Percentiles rank a stretch among this genome's conserved stretches.
Evolutionary conservation across 805 yeast genomes (phyloP).

Genomic region (Saccharomycopsis capsularis): DNA sequence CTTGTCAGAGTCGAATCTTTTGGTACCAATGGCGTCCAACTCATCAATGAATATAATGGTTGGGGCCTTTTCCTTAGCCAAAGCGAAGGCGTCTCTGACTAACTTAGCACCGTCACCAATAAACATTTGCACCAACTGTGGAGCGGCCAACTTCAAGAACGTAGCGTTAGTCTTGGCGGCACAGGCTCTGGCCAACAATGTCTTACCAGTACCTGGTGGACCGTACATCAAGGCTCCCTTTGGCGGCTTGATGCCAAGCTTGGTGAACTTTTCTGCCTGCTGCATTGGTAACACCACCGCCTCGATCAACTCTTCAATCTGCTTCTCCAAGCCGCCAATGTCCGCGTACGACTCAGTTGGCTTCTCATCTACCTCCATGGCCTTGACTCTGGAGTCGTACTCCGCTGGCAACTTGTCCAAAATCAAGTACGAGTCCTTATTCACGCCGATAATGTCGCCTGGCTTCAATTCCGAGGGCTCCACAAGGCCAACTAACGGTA

Average conservation of each 20-base stretch:
- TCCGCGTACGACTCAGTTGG: slow-evolving; percentile 97
- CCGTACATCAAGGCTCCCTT: slow-evolving; percentile 99
- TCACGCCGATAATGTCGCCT: slow-evolving; percentile 96
- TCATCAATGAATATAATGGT: slow-evolving; percentile 97
- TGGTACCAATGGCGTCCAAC: slow-evolving; percentile 97
- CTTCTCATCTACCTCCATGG: slow-evolving; percentile 98
- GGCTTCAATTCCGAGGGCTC: slow-evolving; percentile 90
- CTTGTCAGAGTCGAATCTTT: slow-evolving; percentile 94
- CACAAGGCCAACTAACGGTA: slow-evolving; percentile 93
- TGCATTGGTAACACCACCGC: slow-evolving; percentile 98
- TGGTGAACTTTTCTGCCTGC: slow-evolving; percentile 92
- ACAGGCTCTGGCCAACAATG: slow-evolving; percentile 94
- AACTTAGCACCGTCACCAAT: slow-evolving; percentile 98
- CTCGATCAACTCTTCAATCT: slow-evolving; percentile 95
- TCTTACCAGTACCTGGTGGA: slow-evolving; percentile 99
- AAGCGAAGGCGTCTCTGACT: slow-evolving; percentile 94
- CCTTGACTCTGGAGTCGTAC: slow-evolving; percentile 95
- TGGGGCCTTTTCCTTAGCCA: slow-evolving; percentile 98
- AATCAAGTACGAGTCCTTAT: slow-evolving; percentile 90
- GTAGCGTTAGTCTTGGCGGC: slow-evolving; percentile 99
- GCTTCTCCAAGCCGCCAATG: slow-evolving; percentile 97
- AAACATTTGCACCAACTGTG: slow-evolving; percentile 96
- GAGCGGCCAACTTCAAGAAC: slow-evolving; percentile 92
- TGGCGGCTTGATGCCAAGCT: slow-evolving; percentile 93
- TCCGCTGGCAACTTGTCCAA: slow-evolving; percentile 95